These are phyloP conservation scores for Rickenella mellea DNA, from an alignment of 768 basidiomycete species.

Conservation along the genomic window DNA sequence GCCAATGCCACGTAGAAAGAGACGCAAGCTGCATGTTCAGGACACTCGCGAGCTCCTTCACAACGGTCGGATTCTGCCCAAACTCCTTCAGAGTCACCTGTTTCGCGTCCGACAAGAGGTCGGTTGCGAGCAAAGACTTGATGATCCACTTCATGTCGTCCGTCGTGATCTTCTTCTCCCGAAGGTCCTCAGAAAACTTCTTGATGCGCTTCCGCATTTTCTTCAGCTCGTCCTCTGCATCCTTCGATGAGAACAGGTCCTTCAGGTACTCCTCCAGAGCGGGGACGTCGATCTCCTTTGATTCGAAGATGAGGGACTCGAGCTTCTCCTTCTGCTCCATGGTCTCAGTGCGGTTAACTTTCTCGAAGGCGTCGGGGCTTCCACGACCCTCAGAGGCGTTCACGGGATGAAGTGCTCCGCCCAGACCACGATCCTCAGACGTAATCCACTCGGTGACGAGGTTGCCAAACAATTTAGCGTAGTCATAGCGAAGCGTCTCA, in stretches of 20 bases:
- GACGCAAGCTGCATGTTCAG: slow-evolving; percentile 35
- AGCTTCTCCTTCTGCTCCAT: slow-evolving; percentile 26
- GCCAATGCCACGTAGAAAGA: slow-evolving; percentile 35
- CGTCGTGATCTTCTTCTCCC: slow-evolving; percentile 14
- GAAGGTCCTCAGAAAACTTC: slow-evolving; percentile 19
- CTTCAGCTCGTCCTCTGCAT: slow-evolving; percentile 20
- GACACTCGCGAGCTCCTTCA: slow-evolving; percentile 34
- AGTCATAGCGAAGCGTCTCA: slow-evolving; percentile 27
- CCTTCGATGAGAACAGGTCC: slow-evolving; percentile 25
- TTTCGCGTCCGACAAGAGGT: slow-evolving; percentile 31
- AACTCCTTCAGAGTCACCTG: slow-evolving; percentile 32
- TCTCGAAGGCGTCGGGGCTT: background rate
- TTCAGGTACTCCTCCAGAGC: slow-evolving; percentile 26
- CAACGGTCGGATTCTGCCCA: slow-evolving; percentile 25
- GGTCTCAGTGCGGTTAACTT: slow-evolving; percentile 3
- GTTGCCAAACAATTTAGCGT: slow-evolving; percentile 30
- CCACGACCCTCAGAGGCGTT: slow-evolving; percentile 2
- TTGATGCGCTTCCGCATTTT: slow-evolving; percentile 20
- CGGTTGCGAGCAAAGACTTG: slow-evolving; percentile 23
- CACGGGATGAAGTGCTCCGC: slow-evolving; percentile 1
- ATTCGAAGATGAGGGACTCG: slow-evolving; percentile 30
- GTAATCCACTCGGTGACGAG: slow-evolving; percentile 35
- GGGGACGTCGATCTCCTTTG: slow-evolving; percentile 21
- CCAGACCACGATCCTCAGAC: slow-evolving; percentile 27
- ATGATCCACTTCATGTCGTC: slow-evolving; percentile 23